Base-by-base conservation (phyloP, 2,329 filamentous ascomycete species). In the Pestalotiopsis sp. region DNA sequence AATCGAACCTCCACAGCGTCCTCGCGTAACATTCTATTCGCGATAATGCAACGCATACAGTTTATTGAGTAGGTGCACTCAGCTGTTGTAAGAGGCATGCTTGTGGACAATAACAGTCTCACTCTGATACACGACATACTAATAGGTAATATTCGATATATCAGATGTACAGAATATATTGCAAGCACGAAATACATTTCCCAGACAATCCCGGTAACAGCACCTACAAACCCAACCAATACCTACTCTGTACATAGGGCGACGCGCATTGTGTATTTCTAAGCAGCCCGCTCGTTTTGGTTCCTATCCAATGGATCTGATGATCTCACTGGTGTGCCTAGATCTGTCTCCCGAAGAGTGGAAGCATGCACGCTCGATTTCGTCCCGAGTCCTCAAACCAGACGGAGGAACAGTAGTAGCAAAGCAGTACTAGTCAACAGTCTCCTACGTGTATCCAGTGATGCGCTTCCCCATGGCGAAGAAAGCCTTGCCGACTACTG, bases 251-350 rank as follows among this genome's bases (percentile, higher is more conserved):
- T 52, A 52, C 7, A n/a, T 9, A n/a, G 45, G 2, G 45, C 14
- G 31, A n/a, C 17, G 17, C 17, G 17, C 45, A 61, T 61, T 39
- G 13, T 61, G 59, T 17, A 61, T 61, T 61, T 61, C 59, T 61
- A 61, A 61, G 59, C 59, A 61, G 31, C 27, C 59, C 59, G 59
- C 36, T 12, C 25, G 12, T 27, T 20, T 9, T 12, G 25, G 27
- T n/a, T 27, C 27, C 57, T 27, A 14, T 27, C 23, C 14, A 23
- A 27, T 25, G 27, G 57, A 36, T 12, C 57, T 27, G 45, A 27
- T 27, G 57, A 59, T 59, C 57, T 59, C 57, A 36, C 57, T 27
- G 27, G 17, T 59, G 23, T 36, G 57, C 57, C 57, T 59, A 59
- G 57, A 59, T 59, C 57, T 59, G 6, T 6, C 25, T 59, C 14